These are phyloP conservation scores for Tripterygium wilfordii DNA, from an alignment of 177 flowering plant genomes.

Conservation along the genomic window DNA sequence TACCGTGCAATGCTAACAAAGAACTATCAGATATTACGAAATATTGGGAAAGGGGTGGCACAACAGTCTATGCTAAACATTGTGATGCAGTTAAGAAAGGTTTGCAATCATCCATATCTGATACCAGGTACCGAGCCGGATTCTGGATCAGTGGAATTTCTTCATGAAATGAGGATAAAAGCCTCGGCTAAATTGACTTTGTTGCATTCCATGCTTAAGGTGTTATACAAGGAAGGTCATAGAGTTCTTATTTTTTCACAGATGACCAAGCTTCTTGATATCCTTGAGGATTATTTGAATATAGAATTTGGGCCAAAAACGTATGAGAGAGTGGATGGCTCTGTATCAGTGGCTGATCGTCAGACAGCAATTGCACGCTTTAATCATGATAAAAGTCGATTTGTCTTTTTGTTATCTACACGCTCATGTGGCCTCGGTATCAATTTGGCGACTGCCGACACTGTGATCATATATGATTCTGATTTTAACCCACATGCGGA, in stretches of 20 bases:
- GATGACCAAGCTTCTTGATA: constrained; percentile 98
- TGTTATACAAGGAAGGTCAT: constrained; percentile 74
- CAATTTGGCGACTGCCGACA: constrained; percentile 96
- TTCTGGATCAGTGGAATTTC: constrained; percentile 81
- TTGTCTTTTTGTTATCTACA: constrained; percentile 89
- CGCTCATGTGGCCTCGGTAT: constrained; percentile 98
- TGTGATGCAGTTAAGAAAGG: constrained; percentile 95
- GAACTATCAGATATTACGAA: constrained; percentile 86
- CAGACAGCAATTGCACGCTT: constrained; percentile 91
- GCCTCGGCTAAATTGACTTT: constrained; percentile 96
- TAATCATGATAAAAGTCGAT: constrained; percentile 89
- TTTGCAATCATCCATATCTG: constrained; percentile 97
- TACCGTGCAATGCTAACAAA: constrained; percentile 99
- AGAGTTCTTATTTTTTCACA: constrained; percentile 95
- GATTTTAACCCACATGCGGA: constrained; percentile 99
- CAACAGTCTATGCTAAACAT: constrained; percentile 97
- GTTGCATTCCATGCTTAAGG: constrained; percentile 91
- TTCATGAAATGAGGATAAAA: constrained; percentile 97
- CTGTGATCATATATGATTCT: constrained; percentile 94
- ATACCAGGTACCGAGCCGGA: constrained; percentile 98
- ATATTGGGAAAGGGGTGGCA: constrained; percentile 86
- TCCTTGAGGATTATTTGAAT: constrained; percentile 87
- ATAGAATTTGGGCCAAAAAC: constrained; percentile 90
- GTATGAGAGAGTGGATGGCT: constrained; percentile 97
- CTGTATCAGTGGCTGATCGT: constrained; percentile 90